Evolutionary conservation across 2,329 filamentous ascomycete genomes (phyloP).

Genomic region (Ophiostoma perfectum): DNA sequence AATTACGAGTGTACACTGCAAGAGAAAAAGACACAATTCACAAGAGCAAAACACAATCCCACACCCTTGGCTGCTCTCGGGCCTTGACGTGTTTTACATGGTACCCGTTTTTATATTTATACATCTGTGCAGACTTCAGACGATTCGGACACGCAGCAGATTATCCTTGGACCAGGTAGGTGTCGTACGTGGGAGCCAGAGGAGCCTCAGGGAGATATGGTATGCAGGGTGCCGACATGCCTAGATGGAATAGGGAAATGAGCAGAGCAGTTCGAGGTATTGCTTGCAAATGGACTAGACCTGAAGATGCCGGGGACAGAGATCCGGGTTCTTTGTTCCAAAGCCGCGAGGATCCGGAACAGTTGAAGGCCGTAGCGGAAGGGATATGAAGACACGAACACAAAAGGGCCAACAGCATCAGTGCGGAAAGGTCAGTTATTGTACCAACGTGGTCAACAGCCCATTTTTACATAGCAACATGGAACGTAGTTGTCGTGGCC

Average conservation of each 20-base stretch:
- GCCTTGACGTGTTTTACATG: background rate
- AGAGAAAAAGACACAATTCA: background rate
- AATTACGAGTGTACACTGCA: background rate
- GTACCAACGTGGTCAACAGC: background rate
- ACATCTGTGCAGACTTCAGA: conserved; percentile 1
- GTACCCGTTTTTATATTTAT: background rate
- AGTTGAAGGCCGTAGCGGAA: too few relatives aligned
- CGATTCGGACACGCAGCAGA: conserved; percentile 5
- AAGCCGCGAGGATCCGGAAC: background rate
- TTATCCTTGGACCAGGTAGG: background rate
- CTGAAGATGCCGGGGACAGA: background rate
- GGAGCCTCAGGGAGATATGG: background rate
- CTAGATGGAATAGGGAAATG: background rate
- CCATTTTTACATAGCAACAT: background rate
- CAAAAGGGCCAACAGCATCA: background rate
- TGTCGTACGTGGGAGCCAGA: background rate
- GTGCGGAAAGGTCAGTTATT: background rate
- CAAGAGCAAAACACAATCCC: background rate
- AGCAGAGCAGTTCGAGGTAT: background rate
- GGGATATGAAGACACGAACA: background rate
- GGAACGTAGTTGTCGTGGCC: background rate
- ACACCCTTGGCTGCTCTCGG: conserved; percentile 2
- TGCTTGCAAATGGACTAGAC: background rate
- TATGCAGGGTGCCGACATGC: background rate
- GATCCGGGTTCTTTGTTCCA: background rate